A percentile compares a stretch with the other conserved stretches of the same genome.
Evolutionary conservation across 1,284 basidiomycete species (phyloP).

Genomic region (Ustilago trichophora): DNA sequence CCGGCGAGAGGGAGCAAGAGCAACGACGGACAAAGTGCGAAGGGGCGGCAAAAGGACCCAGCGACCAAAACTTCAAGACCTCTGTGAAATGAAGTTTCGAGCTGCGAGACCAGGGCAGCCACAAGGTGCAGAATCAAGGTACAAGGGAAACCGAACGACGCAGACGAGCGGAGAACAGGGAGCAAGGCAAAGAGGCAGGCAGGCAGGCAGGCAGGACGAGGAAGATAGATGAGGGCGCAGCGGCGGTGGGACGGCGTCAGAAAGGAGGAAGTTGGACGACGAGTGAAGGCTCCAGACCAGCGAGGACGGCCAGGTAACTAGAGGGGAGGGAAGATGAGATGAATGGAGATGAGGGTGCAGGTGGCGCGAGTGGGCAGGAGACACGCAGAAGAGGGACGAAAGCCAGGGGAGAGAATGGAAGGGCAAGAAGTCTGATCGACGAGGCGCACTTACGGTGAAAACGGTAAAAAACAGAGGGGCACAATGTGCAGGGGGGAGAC

Average conservation of each 20-base stretch:
- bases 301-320: too few relatives aligned
- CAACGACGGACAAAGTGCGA: too few relatives aligned
- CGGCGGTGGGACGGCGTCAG: too few relatives aligned
- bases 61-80: too few relatives aligned
- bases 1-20: background rate
- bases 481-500: constrained; percentile 1
- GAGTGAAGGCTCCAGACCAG: constrained; percentile 2
- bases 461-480: background rate
- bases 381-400: too few relatives aligned
- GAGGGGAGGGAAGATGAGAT: background rate
- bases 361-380: constrained; percentile 8
- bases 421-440: background rate
- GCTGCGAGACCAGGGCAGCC: constrained; percentile 17
- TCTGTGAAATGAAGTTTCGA: constrained; percentile 44
- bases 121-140: constrained; percentile 2
- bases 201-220: background rate
- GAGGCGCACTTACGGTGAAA: constrained; percentile 10
- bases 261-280: background rate
- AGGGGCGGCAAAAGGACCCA: constrained; percentile 11
- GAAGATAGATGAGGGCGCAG: too few relatives aligned
- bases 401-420: too few relatives aligned
- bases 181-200: too few relatives aligned
- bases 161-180: background rate
- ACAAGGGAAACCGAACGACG: background rate
- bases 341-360: constrained; percentile 4